phyloP scores from a whole-genome alignment of 1,284 basidiomycete genomes.

The Moniliophthora roreri region DNA sequence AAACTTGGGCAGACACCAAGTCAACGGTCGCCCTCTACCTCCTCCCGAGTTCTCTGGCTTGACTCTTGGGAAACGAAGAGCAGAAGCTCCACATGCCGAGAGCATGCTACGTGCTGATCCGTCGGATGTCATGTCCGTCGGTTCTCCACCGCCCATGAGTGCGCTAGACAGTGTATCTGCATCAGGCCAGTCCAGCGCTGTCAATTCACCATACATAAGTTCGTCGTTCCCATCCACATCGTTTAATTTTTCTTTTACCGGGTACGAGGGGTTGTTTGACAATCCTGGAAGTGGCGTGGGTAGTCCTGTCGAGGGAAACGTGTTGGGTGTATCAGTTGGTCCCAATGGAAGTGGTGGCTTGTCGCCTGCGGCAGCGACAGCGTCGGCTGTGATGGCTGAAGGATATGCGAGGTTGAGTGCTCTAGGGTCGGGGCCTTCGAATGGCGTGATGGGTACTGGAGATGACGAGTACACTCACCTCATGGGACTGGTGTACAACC shows the following conservation, averaged over 20 bases:
- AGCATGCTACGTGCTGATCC: slow-evolving; percentile 77
- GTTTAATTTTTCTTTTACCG: slow-evolving; percentile 77
- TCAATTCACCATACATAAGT: neutral
- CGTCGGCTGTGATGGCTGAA: slow-evolving; percentile 66
- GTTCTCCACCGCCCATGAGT: slow-evolving; percentile 31
- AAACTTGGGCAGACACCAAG: slow-evolving; percentile 62
- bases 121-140: slow-evolving; percentile 33
- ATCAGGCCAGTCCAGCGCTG: slow-evolving; percentile 6
- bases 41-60: slow-evolving; percentile 25
- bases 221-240: slow-evolving; percentile 62
- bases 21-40: slow-evolving; percentile 70
- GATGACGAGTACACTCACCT: slow-evolving; percentile 59
- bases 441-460: slow-evolving; percentile 35
- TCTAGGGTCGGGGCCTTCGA: neutral
- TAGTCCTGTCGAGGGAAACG: neutral
- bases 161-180: slow-evolving; percentile 22
- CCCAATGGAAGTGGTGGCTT: slow-evolving; percentile 34
- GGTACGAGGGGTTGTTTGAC: slow-evolving; percentile 73
- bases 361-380: slow-evolving; percentile 62
- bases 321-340: slow-evolving; percentile 4
- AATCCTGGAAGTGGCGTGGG: slow-evolving; percentile 16
- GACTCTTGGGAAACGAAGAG: slow-evolving; percentile 50
- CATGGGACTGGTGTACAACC: slow-evolving; percentile 53
- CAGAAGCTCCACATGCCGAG: slow-evolving; percentile 72
- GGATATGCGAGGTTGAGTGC: slow-evolving; percentile 55